A percentile compares a stretch with the other conserved stretches of the same genome.
Conservation (phyloP, 441 rosid species). For the Jatropha podagrica region DNA sequence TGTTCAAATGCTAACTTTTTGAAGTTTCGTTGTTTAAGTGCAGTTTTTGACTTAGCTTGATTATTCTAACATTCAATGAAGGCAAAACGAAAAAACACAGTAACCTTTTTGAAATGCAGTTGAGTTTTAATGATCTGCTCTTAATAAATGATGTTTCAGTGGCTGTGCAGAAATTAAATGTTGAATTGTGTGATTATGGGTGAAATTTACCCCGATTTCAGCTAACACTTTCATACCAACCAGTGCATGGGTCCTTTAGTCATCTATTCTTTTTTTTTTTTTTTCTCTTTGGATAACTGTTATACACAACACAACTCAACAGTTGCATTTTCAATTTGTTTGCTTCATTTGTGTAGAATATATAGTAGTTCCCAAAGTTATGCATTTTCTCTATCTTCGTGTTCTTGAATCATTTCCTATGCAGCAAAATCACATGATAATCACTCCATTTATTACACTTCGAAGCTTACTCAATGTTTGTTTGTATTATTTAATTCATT, state of each 20-base stretch:
- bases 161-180: constrained; percentile 30
- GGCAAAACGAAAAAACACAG: neutral
- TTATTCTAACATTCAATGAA: neutral
- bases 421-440: neutral
- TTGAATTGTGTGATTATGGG: constrained; percentile 13
- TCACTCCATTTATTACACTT: neutral
- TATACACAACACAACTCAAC: neutral
- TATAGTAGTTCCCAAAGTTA: neutral
- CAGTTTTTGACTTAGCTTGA: constrained; percentile 8
- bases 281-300: neutral
- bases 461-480: neutral
- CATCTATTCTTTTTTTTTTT: too few relatives aligned
- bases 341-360: neutral
- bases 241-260: too few relatives aligned
- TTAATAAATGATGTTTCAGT: neutral
- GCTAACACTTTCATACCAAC: neutral
- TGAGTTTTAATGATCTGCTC: neutral
- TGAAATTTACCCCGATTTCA: too few relatives aligned
- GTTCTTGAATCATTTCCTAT: neutral
- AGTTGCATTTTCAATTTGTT: neutral
- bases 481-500: neutral
- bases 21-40: constrained; percentile 22
- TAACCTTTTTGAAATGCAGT: neutral
- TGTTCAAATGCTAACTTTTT: neutral
- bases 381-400: neutral